phyloP scores from a whole-genome alignment of 768 basidiomycete genomes.

The Kwoniella sp. region DNA sequence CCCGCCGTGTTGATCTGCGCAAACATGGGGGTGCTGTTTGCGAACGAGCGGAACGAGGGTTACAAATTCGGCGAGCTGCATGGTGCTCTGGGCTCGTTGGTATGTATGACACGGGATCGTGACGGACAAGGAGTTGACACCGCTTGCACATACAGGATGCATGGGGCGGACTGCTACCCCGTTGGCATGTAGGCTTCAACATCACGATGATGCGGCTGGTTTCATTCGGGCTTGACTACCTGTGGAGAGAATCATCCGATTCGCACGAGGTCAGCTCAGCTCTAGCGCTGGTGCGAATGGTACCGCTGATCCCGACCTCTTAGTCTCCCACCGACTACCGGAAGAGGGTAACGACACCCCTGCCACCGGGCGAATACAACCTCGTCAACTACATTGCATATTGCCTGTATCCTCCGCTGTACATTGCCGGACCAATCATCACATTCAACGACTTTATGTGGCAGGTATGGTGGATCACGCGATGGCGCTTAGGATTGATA shows the following conservation, averaged over 20 bases:
- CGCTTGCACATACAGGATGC: constrained; percentile 45
- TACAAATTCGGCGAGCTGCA: constrained; percentile 64
- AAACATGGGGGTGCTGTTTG: constrained; percentile 68
- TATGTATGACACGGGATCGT: constrained; percentile 50
- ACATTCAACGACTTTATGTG: constrained; percentile 92
- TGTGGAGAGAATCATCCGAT: constrained; percentile 58
- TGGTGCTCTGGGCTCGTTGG: constrained; percentile 60
- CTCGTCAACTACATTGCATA: constrained; percentile 75
- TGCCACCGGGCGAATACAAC: constrained; percentile 61
- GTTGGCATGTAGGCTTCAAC: constrained; percentile 93
- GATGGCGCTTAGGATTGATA: not conserved
- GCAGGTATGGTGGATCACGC: too few species aligned
- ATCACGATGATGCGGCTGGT: constrained; percentile 91
- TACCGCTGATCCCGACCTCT: not conserved
- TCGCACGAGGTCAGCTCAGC: constrained; percentile 3
- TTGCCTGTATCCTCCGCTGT: constrained; percentile 84
- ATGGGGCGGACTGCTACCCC: constrained; percentile 66
- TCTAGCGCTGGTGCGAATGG: too few species aligned
- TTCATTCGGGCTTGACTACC: constrained; percentile 88
- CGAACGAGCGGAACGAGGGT: constrained; percentile 70
- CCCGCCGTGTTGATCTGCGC: constrained; percentile 64
- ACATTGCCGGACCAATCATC: constrained; percentile 92
- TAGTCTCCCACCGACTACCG: constrained; percentile 54
- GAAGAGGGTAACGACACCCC: constrained; percentile 59
- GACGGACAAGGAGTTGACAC: constrained; percentile 6